Base-by-base conservation (phyloP, 2,329 filamentous ascomycete genomes). In the Rachicladosporium sp. region DNA sequence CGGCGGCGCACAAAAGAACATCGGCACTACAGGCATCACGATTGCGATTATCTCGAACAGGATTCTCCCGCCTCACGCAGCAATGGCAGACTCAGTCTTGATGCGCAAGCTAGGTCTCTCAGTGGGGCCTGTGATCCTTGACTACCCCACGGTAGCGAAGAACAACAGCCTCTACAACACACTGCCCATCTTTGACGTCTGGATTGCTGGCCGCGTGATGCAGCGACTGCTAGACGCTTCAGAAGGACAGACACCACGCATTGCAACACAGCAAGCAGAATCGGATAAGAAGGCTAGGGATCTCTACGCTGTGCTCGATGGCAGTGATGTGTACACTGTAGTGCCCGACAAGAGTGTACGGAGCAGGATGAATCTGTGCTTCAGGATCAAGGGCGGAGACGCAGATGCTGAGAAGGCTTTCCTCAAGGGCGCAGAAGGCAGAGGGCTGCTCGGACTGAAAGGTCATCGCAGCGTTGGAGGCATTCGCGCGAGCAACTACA, bases 141-240 rank as follows among this genome's bases (percentile, higher is more conserved):
- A 84, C 47, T 96, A 89, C 56, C 80, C 86, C 46, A 86, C 76
- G 0, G 81, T 91, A 49, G 80, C 83, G 31, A 93, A 93, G 70
- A 93, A 93, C 66, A 91, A 93, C 67, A 91, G 82, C 51, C 71
- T 96, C 21, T 96, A 96, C 68, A 96, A 96, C 64, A 96, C 89
- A 0, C 68, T 96, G 8, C 88, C 85, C 54, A 93, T 96, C 54
- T 94, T 96, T 54, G 88, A 89, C 59, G 82, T 95, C 30, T 96
- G 81, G 67, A 76, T 95, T 39, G 84, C 85, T 10, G 87, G 87
- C n/a, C 78, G 84, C 58, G 88, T 96, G 37, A 79, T 96, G 56
- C 77, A 82, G 55, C 78, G 74, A 47, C 72, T 94, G 1, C 69
- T 93, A 10, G 55, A 65, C 11, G 39, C 48, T 5, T 41, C 44